Conservation (phyloP, 169 alveolate species). For the Eimeria falciformis region DNA sequence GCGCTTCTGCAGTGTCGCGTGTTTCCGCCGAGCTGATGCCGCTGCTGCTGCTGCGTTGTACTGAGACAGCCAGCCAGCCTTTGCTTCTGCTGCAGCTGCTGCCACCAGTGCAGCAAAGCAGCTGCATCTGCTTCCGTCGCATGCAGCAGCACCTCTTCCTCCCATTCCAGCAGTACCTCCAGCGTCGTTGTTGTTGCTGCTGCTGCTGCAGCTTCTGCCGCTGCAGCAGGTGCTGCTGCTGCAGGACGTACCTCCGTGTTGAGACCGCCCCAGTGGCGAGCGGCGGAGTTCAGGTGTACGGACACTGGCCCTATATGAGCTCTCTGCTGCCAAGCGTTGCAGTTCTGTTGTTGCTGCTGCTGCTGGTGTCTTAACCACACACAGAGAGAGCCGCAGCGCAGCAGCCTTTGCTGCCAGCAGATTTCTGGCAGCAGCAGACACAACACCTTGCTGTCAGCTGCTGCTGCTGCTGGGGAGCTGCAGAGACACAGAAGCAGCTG, state of each 20-base stretch:
- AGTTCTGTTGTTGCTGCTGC: slow-evolving; percentile 20
- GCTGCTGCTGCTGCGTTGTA: slow-evolving; percentile 42
- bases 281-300: slow-evolving; percentile 25
- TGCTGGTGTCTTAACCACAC: slow-evolving; percentile 20
- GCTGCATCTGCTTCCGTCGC: slow-evolving; percentile 51
- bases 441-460: slow-evolving; percentile 51
- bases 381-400: slow-evolving; percentile 49
- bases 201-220: slow-evolving; percentile 1
- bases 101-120: slow-evolving; percentile 38
- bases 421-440: slow-evolving; percentile 32
- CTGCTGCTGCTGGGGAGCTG: slow-evolving; percentile 10
- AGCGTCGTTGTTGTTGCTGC: slow-evolving; percentile 39
- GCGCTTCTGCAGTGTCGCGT: slow-evolving; percentile 27
- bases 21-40: background rate
- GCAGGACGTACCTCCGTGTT: background rate
- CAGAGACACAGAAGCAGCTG: slow-evolving; percentile 48
- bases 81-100: slow-evolving; percentile 1
- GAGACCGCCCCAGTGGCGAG: slow-evolving; percentile 34
- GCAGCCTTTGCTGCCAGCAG: slow-evolving; percentile 19
- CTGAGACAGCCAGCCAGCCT: background rate
- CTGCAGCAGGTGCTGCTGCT: slow-evolving; percentile 58
- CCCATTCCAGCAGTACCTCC: slow-evolving; percentile 40
- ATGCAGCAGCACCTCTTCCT: slow-evolving; percentile 60
- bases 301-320: slow-evolving; percentile 47
- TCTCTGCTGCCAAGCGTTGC: slow-evolving; percentile 2